phyloP scores from a whole-genome alignment of 2,329 filamentous ascomycete species.

The Tolypocladium ophioglossoides region DNA sequence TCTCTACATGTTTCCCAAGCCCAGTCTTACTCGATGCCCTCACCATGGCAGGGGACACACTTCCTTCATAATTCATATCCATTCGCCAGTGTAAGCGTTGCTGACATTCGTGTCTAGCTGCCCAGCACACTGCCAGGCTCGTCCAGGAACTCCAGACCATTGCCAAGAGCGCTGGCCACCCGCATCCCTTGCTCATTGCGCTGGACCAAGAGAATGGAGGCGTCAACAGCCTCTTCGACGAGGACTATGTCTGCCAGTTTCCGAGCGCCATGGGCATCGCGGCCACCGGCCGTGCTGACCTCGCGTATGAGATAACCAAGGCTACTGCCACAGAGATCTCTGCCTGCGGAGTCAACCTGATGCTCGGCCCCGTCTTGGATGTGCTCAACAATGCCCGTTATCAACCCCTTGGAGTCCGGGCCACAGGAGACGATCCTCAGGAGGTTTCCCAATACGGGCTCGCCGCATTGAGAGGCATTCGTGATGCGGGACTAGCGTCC shows the following conservation, averaged over 20 bases:
- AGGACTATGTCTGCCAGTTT: constrained; percentile 91
- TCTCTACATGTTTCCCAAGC: neutral
- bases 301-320: constrained; percentile 84
- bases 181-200: constrained; percentile 78
- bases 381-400: constrained; percentile 88
- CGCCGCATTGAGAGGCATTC: constrained; percentile 84
- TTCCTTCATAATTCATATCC: neutral
- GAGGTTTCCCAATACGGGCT: constrained; percentile 90
- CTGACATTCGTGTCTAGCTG: constrained; percentile 48
- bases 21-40: neutral
- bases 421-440: constrained; percentile 85
- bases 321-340: constrained; percentile 88
- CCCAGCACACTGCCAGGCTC: constrained; percentile 77
- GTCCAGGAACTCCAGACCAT: constrained; percentile 89
- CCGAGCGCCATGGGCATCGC: constrained; percentile 94
- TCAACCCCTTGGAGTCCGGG: constrained; percentile 81
- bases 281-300: constrained; percentile 74
- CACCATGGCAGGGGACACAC: neutral
- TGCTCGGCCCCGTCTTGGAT: constrained; percentile 87
- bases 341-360: constrained; percentile 91
- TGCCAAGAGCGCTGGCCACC: constrained; percentile 81
- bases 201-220: constrained; percentile 97
- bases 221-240: constrained; percentile 92
- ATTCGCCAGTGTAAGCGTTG: neutral
- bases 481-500: constrained; percentile 78